Base-by-base conservation (phyloP, 1,284 basidiomycete species). In the Meira miltonrushii region DNA sequence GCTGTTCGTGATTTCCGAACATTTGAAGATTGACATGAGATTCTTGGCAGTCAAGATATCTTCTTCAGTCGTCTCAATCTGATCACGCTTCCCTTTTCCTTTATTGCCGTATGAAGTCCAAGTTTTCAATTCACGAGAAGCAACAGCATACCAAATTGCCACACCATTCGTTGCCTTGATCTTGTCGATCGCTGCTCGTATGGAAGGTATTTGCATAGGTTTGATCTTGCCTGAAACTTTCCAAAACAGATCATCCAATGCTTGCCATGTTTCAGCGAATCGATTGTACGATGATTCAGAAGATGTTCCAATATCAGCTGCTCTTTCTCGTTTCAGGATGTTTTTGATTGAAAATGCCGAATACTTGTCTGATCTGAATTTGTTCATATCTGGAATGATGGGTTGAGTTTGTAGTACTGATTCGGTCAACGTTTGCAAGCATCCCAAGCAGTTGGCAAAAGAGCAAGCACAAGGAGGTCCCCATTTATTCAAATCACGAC, bases 381-480 rank as follows among this genome's bases (percentile, higher is more conserved):
- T 33, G 28, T 33, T 33, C 28, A 33, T 33, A 33, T 33, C 28
- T 8, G 28, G 28, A 33, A 33, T 33, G 21, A 25, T 54, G 3
- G 60, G 49, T 8, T 60, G 50, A 19, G 57, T 57, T 10, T 41
- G 37, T 15, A 55, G 48, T 48, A 65, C 55, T 1, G 41, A 40
- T 15, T 43, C 28, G 38, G 63, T 58, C 21, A 66, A 48, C 5
- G 39, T 39, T 33, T 66, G 62, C 12, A 67, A 55, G 54, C 65
- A 67, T 5, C 56, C 44, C 1, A 59, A 39, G 47, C 63, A 67
- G 7, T 40, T 21, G 9, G 65, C 40, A 43, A 67, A 65, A 52
- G 55, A 58, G 53, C 65, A 67, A 7, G 63, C 65, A 44, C 65
- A 67, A 25, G 65, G 64, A 0, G 65, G 65, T 9, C 65, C 65